phyloP scores from a whole-genome alignment of 2,329 filamentous ascomycete species.

The Pleurostoma richardsiae region DNA sequence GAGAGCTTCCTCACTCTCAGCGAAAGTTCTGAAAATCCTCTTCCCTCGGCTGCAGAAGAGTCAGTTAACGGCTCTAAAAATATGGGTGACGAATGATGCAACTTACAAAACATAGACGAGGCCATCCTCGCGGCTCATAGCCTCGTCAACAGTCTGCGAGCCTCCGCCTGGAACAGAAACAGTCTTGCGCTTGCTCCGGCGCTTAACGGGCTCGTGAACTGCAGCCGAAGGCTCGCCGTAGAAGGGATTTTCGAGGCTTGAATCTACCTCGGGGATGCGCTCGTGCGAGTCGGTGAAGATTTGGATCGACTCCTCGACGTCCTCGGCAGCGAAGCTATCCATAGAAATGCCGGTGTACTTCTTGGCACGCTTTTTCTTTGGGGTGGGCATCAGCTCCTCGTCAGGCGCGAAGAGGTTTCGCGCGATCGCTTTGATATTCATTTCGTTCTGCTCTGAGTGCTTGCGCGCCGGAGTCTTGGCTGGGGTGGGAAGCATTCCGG shows the following conservation, averaged over 20 bases:
- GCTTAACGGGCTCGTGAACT: slow-evolving; percentile 36
- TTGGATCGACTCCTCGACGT: slow-evolving; percentile 54
- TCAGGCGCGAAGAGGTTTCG: slow-evolving; percentile 59
- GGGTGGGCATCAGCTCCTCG: slow-evolving; percentile 52
- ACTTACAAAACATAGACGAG: slow-evolving; percentile 76
- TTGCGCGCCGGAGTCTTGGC: slow-evolving; percentile 70
- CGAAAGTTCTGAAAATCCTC: slow-evolving; percentile 69
- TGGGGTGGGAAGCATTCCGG: slow-evolving; percentile 68
- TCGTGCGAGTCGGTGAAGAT: slow-evolving; percentile 81
- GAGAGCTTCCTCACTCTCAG: slow-evolving; percentile 29
- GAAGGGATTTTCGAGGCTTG: slow-evolving; percentile 69
- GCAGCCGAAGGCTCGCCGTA: slow-evolving; percentile 39
- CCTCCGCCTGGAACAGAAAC: slow-evolving; percentile 53
- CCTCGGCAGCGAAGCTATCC: slow-evolving; percentile 54
- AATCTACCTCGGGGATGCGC: slow-evolving; percentile 63
- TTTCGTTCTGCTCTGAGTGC: slow-evolving; percentile 43
- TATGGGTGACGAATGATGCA: background rate
- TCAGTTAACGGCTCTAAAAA: slow-evolving; percentile 2
- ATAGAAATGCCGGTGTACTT: slow-evolving; percentile 50
- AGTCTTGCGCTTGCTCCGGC: slow-evolving; percentile 50
- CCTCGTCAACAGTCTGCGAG: slow-evolving; percentile 55
- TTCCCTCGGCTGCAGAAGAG: slow-evolving; percentile 62
- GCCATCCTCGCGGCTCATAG: slow-evolving; percentile 62
- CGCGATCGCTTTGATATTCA: slow-evolving; percentile 49
- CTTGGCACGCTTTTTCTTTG: slow-evolving; percentile 53